Conservation (phyloP, 257 asterid genomes). For the Solanum etuberosum region DNA sequence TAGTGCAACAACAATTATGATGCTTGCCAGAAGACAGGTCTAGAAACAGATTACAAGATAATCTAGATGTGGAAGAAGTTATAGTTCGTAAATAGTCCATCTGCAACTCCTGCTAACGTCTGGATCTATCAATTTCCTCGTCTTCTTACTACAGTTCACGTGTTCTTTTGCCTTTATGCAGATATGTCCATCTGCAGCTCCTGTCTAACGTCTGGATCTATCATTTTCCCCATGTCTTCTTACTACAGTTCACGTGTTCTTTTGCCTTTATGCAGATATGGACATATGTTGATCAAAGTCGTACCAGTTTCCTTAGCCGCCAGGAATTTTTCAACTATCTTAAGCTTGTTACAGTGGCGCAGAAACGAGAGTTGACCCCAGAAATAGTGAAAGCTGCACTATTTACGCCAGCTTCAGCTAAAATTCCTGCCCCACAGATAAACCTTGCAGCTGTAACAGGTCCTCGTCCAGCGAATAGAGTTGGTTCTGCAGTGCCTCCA, state of each 20-base stretch:
- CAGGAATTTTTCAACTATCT: constrained; percentile 86
- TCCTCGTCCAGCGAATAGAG: constrained; percentile 31
- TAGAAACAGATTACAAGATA: neutral
- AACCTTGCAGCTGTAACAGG: constrained; percentile 31
- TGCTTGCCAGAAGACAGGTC: neutral
- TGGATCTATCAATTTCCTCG: neutral
- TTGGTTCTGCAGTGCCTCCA: constrained; percentile 35
- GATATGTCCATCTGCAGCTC: neutral
- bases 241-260: constrained; percentile 20
- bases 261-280: constrained; percentile 3
- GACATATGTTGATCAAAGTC: constrained; percentile 62
- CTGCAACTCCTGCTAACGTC: neutral
- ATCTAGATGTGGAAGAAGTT: neutral
- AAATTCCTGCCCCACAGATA: constrained; percentile 95
- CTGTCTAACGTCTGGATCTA: neutral
- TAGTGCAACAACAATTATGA: neutral
- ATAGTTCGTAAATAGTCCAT: neutral
- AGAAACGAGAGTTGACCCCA: constrained; percentile 77
- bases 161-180: constrained; percentile 17
- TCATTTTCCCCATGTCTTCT: neutral
- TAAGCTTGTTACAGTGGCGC: constrained; percentile 97
- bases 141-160: constrained; percentile 1
- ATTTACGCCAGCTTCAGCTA: constrained; percentile 75
- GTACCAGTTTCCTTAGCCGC: constrained; percentile 72
- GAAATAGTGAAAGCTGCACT: constrained; percentile 94